These are phyloP conservation scores for Pleurotus tuber-regium DNA, from an alignment of 768 basidiomycete species.

Conservation along the genomic window DNA sequence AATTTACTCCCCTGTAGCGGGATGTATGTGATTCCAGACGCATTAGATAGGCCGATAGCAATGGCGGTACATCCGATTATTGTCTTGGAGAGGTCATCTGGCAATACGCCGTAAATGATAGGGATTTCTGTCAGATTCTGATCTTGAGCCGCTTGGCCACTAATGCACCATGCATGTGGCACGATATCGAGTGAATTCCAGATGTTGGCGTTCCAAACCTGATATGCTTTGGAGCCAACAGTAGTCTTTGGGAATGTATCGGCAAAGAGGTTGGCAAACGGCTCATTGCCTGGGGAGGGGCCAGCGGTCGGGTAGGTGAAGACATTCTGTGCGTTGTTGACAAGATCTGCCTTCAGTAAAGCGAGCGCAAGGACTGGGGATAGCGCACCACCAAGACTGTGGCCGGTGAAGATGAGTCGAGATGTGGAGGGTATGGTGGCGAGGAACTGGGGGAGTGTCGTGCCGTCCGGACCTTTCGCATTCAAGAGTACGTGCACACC, in stretches of 20 bases:
- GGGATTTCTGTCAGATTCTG: background rate
- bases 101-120: background rate
- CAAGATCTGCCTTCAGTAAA: background rate
- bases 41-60: background rate
- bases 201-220: constrained; percentile 3
- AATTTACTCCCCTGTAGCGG: background rate
- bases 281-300: background rate
- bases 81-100: background rate
- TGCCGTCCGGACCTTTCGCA: background rate
- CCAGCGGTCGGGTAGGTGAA: constrained; percentile 1
- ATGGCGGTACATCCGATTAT: no score
- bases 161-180: background rate
- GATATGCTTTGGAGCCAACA: background rate
- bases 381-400: constrained; percentile 8
- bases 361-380: background rate
- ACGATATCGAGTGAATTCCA: constrained; percentile 5
- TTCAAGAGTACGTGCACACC: constrained; percentile 3
- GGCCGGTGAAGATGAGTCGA: constrained; percentile 7
- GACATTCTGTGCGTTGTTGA: background rate
- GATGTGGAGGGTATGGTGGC: background rate
- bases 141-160: background rate
- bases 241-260: background rate
- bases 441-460: constrained; percentile 1
- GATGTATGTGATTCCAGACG: background rate
- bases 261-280: background rate